Conservation (phyloP, 2,329 filamentous ascomycete genomes). For the Apiospora kogelbergensis region DNA sequence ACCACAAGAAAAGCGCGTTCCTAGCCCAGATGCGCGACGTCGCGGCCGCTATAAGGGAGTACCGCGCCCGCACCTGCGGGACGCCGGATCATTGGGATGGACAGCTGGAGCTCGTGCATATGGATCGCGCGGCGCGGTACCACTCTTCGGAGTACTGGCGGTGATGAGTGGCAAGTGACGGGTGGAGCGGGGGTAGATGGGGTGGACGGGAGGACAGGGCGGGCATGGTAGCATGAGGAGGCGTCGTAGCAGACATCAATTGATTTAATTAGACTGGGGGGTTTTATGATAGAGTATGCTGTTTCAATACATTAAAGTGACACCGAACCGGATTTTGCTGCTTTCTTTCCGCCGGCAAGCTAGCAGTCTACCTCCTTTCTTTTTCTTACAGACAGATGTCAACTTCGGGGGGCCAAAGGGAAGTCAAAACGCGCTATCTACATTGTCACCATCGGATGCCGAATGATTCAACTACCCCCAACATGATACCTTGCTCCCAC, state of each 20-base stretch:
- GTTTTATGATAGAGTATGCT: no score
- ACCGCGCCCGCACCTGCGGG: conserved; percentile 25
- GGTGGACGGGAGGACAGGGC: background rate
- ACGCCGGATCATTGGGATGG: conserved; percentile 30
- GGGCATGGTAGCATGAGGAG: background rate
- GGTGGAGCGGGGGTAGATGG: no score
- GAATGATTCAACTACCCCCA: no score
- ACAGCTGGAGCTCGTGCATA: conserved; percentile 28
- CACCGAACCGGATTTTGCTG: no score
- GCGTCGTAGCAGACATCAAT: background rate
- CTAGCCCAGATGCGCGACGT: conserved; percentile 25
- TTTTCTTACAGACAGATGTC: no score
- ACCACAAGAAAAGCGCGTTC: conserved; percentile 14
- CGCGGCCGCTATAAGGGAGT: conserved; percentile 29
- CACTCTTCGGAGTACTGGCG: conserved; percentile 25
- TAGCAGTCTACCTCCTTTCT: no score
- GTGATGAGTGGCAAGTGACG: conserved; percentile 1
- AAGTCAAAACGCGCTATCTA: no score
- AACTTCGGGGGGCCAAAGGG: no score
- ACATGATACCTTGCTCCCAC: no score
- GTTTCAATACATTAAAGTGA: no score
- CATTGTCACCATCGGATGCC: no score
- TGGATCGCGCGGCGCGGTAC: conserved; percentile 17
- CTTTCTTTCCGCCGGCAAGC: no score
- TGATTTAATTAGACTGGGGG: background rate